These are phyloP conservation scores for Eucalyptus caleyi DNA, from an alignment of 345 rosid species.

Conservation along the genomic window DNA sequence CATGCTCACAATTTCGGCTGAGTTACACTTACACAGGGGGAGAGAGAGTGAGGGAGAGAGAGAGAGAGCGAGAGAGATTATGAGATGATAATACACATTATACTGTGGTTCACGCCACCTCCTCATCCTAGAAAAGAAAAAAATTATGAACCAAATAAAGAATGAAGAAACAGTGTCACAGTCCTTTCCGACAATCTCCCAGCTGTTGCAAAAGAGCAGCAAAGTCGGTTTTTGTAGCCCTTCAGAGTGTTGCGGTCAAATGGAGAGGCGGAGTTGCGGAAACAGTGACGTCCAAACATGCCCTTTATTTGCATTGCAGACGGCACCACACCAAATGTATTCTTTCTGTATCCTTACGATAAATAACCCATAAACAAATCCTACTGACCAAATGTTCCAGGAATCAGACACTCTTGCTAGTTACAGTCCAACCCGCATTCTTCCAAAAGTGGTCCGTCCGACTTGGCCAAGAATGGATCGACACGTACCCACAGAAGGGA, in stretches of 20 bases:
- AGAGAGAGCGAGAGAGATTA: neutral
- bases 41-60: neutral
- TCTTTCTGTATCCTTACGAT: neutral
- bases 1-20: neutral
- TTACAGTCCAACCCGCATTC: slow-evolving; percentile 64
- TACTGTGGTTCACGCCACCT: neutral
- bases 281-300: neutral
- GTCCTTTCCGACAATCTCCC: neutral
- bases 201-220: neutral
- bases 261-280: neutral
- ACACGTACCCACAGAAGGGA: slow-evolving; percentile 57
- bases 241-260: neutral
- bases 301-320: neutral
- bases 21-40: neutral
- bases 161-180: neutral
- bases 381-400: neutral
- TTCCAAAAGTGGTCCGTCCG: slow-evolving; percentile 37
- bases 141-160: neutral
- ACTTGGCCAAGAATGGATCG: slow-evolving; percentile 43
- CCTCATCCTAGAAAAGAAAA: neutral
- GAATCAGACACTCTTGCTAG: neutral
- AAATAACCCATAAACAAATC: neutral
- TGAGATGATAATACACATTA: neutral
- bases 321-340: neutral
- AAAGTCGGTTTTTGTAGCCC: neutral